Evolutionary conservation across 768 basidiomycete species (phyloP).

Genomic region (Termitomyces sp.): DNA sequence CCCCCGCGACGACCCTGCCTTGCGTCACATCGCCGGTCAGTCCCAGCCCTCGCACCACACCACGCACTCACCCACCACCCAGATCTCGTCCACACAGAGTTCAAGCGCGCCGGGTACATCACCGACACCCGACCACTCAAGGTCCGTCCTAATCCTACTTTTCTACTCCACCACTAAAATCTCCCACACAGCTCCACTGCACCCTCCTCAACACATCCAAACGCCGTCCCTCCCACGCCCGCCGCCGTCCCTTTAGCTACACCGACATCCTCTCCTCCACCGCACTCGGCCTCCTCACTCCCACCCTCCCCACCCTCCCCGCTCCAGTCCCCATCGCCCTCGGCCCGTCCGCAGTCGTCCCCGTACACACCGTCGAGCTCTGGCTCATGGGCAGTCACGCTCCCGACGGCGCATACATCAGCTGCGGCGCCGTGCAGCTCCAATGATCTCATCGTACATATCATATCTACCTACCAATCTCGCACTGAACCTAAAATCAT

Average conservation of each 20-base stretch:
- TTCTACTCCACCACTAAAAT: not conserved
- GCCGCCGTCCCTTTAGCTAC: slow-evolving; percentile 15
- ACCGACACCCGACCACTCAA: slow-evolving; percentile 46
- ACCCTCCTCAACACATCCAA: slow-evolving; percentile 17
- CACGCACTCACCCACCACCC: too few species aligned
- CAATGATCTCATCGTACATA: too few species aligned
- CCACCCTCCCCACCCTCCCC: not conserved
- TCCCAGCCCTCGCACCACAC: too few species aligned
- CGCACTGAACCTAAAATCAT: too few species aligned
- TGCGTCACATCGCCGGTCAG: slow-evolving; percentile 28
- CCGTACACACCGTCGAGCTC: not conserved
- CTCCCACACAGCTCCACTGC: slow-evolving; percentile 12
- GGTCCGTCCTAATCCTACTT: slow-evolving; percentile 19
- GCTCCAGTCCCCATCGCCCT: not conserved
- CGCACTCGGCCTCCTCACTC: not conserved
- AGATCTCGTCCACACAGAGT: slow-evolving; percentile 39
- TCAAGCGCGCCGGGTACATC: slow-evolving; percentile 37
- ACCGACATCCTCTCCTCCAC: slow-evolving; percentile 10
- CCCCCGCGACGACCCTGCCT: slow-evolving; percentile 30
- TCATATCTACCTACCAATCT: too few species aligned
- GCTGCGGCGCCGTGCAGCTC: slow-evolving; percentile 1
- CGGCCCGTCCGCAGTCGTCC: not conserved
- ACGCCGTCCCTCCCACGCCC: slow-evolving; percentile 8
- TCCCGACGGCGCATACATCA: not conserved
- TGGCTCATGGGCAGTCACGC: slow-evolving; percentile 5